Percentiles rank a stretch among this genome's conserved stretches.
Evolutionary conservation across 1,284 basidiomycete species (phyloP).

Genomic region (Neolentinus lepideus): DNA sequence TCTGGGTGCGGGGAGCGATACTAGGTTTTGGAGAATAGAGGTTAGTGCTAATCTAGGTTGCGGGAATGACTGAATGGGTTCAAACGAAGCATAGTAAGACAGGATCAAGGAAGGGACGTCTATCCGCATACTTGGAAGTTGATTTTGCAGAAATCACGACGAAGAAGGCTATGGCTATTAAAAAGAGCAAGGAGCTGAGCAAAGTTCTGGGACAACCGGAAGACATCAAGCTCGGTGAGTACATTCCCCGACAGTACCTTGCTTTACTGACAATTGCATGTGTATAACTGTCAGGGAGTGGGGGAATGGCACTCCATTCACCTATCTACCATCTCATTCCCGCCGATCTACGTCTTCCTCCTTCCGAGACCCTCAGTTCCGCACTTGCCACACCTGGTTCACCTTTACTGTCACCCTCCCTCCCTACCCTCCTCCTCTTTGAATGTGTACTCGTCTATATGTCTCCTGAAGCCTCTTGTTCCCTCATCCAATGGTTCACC

Average conservation of each 20-base stretch:
- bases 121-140: slow-evolving; percentile 76
- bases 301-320: slow-evolving; percentile 64
- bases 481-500: slow-evolving; percentile 72
- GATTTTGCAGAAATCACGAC: slow-evolving; percentile 85
- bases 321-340: slow-evolving; percentile 70
- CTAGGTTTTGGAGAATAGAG: slow-evolving; percentile 84
- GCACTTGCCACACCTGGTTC: slow-evolving; percentile 21
- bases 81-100: slow-evolving; percentile 29
- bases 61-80: not conserved
- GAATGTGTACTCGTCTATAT: slow-evolving; percentile 95
- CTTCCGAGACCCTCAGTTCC: slow-evolving; percentile 32
- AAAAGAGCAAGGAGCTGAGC: slow-evolving; percentile 58
- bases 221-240: slow-evolving; percentile 36
- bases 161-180: slow-evolving; percentile 80
- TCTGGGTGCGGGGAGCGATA: slow-evolving; percentile 90
- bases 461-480: slow-evolving; percentile 46
- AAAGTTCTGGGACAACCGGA: slow-evolving; percentile 41
- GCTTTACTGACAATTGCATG: not conserved
- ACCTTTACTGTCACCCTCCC: slow-evolving; percentile 49
- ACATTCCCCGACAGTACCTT: not conserved
- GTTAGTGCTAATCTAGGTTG: slow-evolving; percentile 38
- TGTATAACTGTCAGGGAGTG: slow-evolving; percentile 39
- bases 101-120: slow-evolving; percentile 35
- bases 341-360: slow-evolving; percentile 60
- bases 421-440: slow-evolving; percentile 80